Conservation (phyloP, 2,329 filamentous ascomycete genomes). For the Fusarium brevicatenulatum region DNA sequence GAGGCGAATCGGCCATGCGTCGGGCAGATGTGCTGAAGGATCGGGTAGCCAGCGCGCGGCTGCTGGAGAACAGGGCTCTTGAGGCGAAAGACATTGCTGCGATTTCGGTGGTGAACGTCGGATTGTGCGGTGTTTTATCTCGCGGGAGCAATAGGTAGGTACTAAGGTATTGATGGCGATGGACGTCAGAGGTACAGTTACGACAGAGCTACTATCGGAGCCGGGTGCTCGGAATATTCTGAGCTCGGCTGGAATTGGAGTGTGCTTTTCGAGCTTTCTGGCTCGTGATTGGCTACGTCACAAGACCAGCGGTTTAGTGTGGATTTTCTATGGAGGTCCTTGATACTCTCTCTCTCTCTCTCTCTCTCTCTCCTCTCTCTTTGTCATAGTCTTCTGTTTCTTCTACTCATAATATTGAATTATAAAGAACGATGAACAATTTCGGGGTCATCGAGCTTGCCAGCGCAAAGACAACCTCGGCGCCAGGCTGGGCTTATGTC, state of each 20-base stretch:
- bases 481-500: slow-evolving; percentile 93
- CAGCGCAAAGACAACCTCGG: slow-evolving; percentile 71
- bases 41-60: slow-evolving; percentile 51
- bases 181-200: slow-evolving; percentile 29
- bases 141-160: slow-evolving; percentile 24
- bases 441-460: slow-evolving; percentile 87
- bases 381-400: neutral
- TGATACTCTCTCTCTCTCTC: neutral
- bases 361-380: neutral
- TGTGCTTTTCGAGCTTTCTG: slow-evolving; percentile 20
- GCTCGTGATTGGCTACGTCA: slow-evolving; percentile 44
- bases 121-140: slow-evolving; percentile 31
- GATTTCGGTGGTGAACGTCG: neutral
- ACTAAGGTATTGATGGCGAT: slow-evolving; percentile 24
- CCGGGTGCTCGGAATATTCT: slow-evolving; percentile 46
- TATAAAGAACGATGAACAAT: slow-evolving; percentile 63
- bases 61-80: slow-evolving; percentile 56
- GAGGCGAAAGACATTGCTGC: slow-evolving; percentile 56
- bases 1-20: slow-evolving; percentile 57
- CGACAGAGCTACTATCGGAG: slow-evolving; percentile 26
- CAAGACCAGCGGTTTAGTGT: slow-evolving; percentile 21
- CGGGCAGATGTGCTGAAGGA: slow-evolving; percentile 63
- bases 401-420: slow-evolving; percentile 3
- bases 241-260: slow-evolving; percentile 19
- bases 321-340: slow-evolving; percentile 30